Base-by-base conservation (phyloP, 2,329 filamentous ascomycete genomes). In the Uncinocarpus reesii region DNA sequence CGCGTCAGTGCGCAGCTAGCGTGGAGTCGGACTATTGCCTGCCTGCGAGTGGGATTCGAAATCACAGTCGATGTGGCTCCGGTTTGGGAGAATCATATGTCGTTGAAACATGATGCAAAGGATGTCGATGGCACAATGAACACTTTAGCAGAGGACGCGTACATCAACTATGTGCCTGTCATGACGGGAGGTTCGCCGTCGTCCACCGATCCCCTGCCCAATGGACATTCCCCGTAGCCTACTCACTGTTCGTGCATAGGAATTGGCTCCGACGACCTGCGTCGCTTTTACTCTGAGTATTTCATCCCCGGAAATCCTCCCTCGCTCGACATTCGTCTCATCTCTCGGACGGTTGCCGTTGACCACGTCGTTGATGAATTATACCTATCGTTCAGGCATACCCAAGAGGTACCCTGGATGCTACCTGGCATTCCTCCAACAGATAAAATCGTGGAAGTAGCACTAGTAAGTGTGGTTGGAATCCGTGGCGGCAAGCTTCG, bases 341-440 rank as follows among this genome's bases (percentile, higher is more conserved):
- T 81, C 3, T 77, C 72, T 1, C 73, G 78, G 5, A 81, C 78
- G 0, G 66, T 76, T 2, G 78, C 77, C 15, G 66, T 68, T 0
- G 76, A 80, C 54, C 71, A 75, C 21, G 66, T 81, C n/a, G 78
- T 80, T 8, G 78, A 81, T 55, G 78, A 81, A 56, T 64, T 81
- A 15, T 71, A 74, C 53, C 58, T 78, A 5, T 68, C 71, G 0
- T 79, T 80, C 58, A 73, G 72, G 48, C 78, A 81, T 55, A 75
- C 74, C 0, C 66, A 71, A 24, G 66, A 71, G 29, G 69, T 81
- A 41, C 71, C 72, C 1, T 81, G 78, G 78, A 73, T 81, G 52
- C 65, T 81, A 0, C 78, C 78, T 0, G 75, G 72, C 1, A 68
- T 81, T 0, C 68, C 73, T 8, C 69, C 78, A 0, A 81, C 78